phyloP scores from a whole-genome alignment of 257 asterid species.

The Coffea eugenioides region DNA sequence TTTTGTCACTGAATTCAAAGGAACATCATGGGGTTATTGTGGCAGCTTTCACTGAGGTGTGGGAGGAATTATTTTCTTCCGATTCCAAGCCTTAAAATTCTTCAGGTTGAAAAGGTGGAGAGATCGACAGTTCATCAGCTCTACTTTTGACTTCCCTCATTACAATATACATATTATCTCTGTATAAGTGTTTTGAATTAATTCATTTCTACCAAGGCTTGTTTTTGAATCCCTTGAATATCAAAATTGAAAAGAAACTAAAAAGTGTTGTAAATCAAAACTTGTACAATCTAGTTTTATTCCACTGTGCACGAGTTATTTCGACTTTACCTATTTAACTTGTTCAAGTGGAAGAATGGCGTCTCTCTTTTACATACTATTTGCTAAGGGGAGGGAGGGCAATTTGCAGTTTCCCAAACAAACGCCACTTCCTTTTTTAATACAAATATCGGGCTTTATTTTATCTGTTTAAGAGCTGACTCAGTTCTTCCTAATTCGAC shows the following conservation, averaged over 20 bases:
- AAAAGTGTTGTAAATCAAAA: constrained; percentile 1
- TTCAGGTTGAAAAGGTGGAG: background rate
- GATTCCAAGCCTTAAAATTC: background rate
- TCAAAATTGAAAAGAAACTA: background rate
- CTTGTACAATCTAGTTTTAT: background rate
- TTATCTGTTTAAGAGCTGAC: background rate
- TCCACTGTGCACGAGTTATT: background rate
- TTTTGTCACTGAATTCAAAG: constrained; percentile 61
- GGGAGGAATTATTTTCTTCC: constrained; percentile 43
- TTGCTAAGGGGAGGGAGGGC: background rate
- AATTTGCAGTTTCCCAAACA: background rate
- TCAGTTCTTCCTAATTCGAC: background rate
- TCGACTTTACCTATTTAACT: background rate
- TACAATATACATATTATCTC: background rate
- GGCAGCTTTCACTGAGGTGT: constrained; percentile 59
- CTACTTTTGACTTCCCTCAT: background rate
- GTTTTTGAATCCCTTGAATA: constrained; percentile 4
- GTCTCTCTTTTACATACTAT: background rate
- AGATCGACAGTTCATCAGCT: background rate
- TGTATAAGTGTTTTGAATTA: background rate
- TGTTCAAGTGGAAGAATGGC: background rate
- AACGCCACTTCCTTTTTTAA: background rate
- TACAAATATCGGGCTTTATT: background rate
- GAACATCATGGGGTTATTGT: constrained; percentile 61
- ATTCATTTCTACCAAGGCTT: constrained; percentile 5